Evolutionary conservation across 1,284 basidiomycete genomes (phyloP).

Genomic region (Sanghuangporus sanghuang): DNA sequence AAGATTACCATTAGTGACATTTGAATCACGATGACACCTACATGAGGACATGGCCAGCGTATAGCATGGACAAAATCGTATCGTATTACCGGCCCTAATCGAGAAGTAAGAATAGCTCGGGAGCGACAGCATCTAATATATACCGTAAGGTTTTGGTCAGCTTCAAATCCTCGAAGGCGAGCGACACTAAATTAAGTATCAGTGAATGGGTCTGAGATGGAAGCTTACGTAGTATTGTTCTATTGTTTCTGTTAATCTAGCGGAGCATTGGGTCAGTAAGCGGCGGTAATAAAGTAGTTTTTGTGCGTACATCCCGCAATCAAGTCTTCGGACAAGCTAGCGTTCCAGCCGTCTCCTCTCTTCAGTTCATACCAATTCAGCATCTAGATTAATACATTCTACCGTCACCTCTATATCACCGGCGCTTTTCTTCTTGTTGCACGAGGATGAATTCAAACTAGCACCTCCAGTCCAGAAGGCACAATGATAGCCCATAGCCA

Average conservation of each 20-base stretch:
- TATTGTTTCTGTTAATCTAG: slow-evolving; percentile 65
- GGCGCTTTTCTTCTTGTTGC: neutral
- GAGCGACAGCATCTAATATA: neutral
- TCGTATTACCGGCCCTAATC: slow-evolving; percentile 56
- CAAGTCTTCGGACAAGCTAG: slow-evolving; percentile 43
- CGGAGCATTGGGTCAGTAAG: neutral
- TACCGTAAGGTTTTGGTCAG: slow-evolving; percentile 51
- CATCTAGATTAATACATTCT: slow-evolving; percentile 26
- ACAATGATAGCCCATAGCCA: neutral
- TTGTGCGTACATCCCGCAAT: slow-evolving; percentile 36
- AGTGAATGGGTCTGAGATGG: neutral
- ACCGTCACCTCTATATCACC: slow-evolving; percentile 11
- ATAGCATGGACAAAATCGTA: slow-evolving; percentile 68
- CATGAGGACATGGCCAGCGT: slow-evolving; percentile 25
- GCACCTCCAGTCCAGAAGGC: neutral
- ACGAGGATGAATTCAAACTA: neutral
- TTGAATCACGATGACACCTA: slow-evolving; percentile 48
- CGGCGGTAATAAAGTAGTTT: neutral
- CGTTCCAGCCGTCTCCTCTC: slow-evolving; percentile 37
- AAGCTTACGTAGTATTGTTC: slow-evolving; percentile 45
- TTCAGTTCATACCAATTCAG: slow-evolving; percentile 43
- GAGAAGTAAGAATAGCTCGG: neutral
- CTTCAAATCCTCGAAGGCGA: slow-evolving; percentile 62
- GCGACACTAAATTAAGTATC: slow-evolving; percentile 44
- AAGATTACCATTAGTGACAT: slow-evolving; percentile 9